Evolutionary conservation across 2,329 filamentous ascomycete genomes (phyloP).

Genomic region (Ophiostoma ulmi): DNA sequence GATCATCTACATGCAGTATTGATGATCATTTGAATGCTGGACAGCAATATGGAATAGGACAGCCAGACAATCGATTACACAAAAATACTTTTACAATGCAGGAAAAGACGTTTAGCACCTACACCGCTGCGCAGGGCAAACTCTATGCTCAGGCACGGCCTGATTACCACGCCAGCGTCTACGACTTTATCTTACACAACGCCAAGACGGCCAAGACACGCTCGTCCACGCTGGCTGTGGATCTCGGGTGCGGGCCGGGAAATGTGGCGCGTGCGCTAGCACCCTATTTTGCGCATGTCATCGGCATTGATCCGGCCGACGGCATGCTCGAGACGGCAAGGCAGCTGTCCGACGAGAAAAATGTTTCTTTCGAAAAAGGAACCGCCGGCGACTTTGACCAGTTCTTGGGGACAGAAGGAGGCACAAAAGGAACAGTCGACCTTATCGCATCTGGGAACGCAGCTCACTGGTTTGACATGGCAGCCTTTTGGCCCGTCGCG

Average conservation of each 20-base stretch:
- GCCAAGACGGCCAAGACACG: slow-evolving; percentile 44
- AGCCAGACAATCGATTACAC: not conserved
- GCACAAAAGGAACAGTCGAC: slow-evolving; percentile 38
- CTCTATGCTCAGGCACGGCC: slow-evolving; percentile 41
- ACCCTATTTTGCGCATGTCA: slow-evolving; percentile 41
- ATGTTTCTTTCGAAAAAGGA: slow-evolving; percentile 39
- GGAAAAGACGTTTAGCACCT: slow-evolving; percentile 45
- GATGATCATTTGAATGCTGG: too few relatives aligned
- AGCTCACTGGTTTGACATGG: slow-evolving; percentile 56
- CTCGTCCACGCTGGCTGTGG: slow-evolving; percentile 41
- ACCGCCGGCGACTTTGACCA: slow-evolving; percentile 41
- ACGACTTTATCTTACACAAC: slow-evolving; percentile 42
- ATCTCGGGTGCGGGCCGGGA: slow-evolving; percentile 56
- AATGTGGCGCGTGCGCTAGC: slow-evolving; percentile 44
- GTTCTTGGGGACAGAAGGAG: slow-evolving; percentile 25
- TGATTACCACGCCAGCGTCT: slow-evolving; percentile 44
- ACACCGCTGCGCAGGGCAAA: slow-evolving; percentile 40
- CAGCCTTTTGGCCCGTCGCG: slow-evolving; percentile 45
- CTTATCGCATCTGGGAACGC: slow-evolving; percentile 47
- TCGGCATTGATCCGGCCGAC: slow-evolving; percentile 48
- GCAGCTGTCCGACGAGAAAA: slow-evolving; percentile 32
- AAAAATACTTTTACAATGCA: not conserved
- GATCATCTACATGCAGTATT: too few relatives aligned
- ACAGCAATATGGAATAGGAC: too few relatives aligned
- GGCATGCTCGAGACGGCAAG: slow-evolving; percentile 50